Evolutionary conservation across 257 asterid species (phyloP).

Genomic region (Verbena officinalis): DNA sequence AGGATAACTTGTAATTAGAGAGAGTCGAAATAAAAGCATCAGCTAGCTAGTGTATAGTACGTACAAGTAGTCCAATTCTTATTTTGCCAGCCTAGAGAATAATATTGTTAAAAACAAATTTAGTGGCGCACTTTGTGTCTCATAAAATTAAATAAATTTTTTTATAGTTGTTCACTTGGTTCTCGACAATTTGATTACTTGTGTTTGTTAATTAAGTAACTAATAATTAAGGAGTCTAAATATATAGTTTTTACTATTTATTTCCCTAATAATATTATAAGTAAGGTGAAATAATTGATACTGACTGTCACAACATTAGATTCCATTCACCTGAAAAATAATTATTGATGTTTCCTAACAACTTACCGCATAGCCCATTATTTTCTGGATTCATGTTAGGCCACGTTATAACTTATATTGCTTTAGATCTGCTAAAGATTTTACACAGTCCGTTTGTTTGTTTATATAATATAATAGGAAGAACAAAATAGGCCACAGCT

Average conservation of each 20-base stretch:
- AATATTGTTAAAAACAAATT: too few species aligned
- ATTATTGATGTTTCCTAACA: conserved; percentile 36
- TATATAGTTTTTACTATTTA: background rate
- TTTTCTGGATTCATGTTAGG: conserved; percentile 4
- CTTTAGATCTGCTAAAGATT: conserved; percentile 9
- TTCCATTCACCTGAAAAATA: conserved; percentile 19
- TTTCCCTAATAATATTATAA: background rate
- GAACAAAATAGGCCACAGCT: conserved; percentile 14
- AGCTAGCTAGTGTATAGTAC: too few species aligned
- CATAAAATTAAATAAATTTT: background rate
- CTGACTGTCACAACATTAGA: conserved; percentile 17
- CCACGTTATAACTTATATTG: conserved; percentile 19
- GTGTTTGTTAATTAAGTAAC: background rate
- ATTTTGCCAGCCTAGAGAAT: too few species aligned
- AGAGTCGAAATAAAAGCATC: too few species aligned
- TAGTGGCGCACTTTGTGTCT: background rate
- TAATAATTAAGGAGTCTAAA: background rate
- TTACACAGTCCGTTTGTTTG: too few species aligned
- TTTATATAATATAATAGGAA: background rate
- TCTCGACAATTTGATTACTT: background rate
- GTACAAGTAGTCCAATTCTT: too few species aligned
- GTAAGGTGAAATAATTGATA: conserved; percentile 17
- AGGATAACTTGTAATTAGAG: too few species aligned
- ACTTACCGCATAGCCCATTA: conserved; percentile 17
- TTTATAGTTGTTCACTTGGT: background rate